phyloP scores from a whole-genome alignment of 2,329 filamentous ascomycete genomes.

The Claviceps sp. region DNA sequence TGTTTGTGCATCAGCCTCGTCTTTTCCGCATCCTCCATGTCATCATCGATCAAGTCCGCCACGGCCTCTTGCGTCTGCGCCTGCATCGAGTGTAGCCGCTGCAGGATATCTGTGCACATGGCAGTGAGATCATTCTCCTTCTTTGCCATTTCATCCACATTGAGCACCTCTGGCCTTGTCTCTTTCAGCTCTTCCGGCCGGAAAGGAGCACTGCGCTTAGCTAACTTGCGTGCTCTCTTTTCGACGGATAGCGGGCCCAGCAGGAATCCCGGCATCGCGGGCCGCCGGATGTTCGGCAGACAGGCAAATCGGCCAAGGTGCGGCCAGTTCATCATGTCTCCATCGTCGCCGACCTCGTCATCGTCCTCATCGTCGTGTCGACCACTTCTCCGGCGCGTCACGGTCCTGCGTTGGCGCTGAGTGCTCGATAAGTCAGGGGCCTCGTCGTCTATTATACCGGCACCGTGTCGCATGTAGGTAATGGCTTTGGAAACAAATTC shows the following conservation, averaged over 20 bases:
- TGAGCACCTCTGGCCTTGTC: constrained; percentile 66
- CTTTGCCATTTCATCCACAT: constrained; percentile 58
- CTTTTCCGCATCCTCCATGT: constrained; percentile 31
- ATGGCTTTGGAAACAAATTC: constrained; percentile 88
- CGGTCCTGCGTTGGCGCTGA: constrained; percentile 30
- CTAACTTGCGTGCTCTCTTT: constrained; percentile 61
- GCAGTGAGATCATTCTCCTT: constrained; percentile 68
- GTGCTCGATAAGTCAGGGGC: constrained; percentile 37
- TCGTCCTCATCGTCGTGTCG: constrained; percentile 37
- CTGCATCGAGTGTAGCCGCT: constrained; percentile 40
- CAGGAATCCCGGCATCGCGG: constrained; percentile 69
- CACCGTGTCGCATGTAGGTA: constrained; percentile 65
- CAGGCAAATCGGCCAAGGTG: constrained; percentile 68
- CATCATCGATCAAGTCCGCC: constrained; percentile 28
- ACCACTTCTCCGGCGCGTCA: constrained; percentile 15
- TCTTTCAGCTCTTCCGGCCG: constrained; percentile 54
- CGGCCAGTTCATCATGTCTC: constrained; percentile 75
- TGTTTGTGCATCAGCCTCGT: constrained; percentile 47
- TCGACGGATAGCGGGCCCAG: constrained; percentile 81
- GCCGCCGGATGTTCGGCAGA: constrained; percentile 57
- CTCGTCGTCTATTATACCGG: constrained; percentile 38
- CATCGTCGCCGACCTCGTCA: constrained; percentile 55
- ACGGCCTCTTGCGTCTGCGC: constrained; percentile 33
- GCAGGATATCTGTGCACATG: constrained; percentile 63
- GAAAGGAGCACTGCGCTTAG: constrained; percentile 58